Conservation (phyloP, 208 protist genomes). For the Vickermania ingenoplastis region DNA sequence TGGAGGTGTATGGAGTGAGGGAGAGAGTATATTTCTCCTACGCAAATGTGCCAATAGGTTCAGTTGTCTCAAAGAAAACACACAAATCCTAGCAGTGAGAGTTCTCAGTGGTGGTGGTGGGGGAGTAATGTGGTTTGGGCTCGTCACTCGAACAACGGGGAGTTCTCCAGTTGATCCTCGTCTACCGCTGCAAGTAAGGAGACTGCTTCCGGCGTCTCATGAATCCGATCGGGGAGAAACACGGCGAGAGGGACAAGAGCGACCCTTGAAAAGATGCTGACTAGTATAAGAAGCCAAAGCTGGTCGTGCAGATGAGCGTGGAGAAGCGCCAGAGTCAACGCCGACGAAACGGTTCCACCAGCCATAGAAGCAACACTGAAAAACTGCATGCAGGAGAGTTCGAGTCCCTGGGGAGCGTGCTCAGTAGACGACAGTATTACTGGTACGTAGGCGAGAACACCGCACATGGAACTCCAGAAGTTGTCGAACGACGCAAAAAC, state of each 20-base stretch:
- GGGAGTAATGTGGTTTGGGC: too few relatives aligned
- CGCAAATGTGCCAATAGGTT: too few relatives aligned
- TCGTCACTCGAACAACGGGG: too few relatives aligned
- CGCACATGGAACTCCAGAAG: slow-evolving; percentile 31
- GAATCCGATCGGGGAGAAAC: slow-evolving; percentile 17
- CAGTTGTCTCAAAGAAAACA: too few relatives aligned
- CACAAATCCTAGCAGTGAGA: too few relatives aligned
- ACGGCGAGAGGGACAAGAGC: slow-evolving; percentile 27
- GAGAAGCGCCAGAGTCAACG: not conserved
- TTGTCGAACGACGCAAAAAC: slow-evolving; percentile 34
- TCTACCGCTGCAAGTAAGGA: not conserved
- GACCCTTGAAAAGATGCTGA: slow-evolving; percentile 24
- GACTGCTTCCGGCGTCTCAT: not conserved
- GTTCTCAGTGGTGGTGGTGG: too few relatives aligned
- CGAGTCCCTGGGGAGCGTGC: slow-evolving; percentile 3
- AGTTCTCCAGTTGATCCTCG: too few relatives aligned
- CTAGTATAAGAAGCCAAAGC: not conserved
- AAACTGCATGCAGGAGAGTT: not conserved
- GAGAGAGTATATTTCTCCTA: too few relatives aligned
- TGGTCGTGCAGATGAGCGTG: slow-evolving; percentile 3
- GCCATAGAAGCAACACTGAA: slow-evolving; percentile 5
- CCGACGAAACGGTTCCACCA: not conserved
- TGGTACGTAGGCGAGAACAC: slow-evolving; percentile 42
- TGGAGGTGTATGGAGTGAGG: too few relatives aligned
- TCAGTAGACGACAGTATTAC: slow-evolving; percentile 23